These are phyloP conservation scores for Neopestalotiopsis clavispora DNA, from an alignment of 2,329 filamentous ascomycete genomes.

Conservation along the genomic window DNA sequence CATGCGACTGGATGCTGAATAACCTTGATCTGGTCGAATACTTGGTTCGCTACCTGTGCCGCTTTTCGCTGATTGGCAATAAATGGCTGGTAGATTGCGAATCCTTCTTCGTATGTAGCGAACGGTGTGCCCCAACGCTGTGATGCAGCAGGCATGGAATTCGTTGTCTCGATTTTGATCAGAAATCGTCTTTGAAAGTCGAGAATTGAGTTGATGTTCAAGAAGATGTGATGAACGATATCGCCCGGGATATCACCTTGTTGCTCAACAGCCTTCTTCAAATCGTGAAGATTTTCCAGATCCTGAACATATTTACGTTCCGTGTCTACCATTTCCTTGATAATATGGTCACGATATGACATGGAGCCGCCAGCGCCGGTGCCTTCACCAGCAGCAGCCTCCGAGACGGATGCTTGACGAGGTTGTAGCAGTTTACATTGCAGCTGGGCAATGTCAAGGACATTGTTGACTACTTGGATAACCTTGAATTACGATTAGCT, in stretches of 20 bases:
- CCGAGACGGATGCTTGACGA: constrained; percentile 44
- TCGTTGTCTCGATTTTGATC: constrained; percentile 94
- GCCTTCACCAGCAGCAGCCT: constrained; percentile 52
- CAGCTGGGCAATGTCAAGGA: constrained; percentile 84
- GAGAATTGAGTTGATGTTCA: constrained; percentile 92
- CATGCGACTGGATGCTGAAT: constrained; percentile 82
- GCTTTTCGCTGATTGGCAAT: constrained; percentile 96
- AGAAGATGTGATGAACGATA: constrained; percentile 89
- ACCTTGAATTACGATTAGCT: constrained; percentile 55
- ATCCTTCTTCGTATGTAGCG: constrained; percentile 80
- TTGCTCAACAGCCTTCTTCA: constrained; percentile 89
- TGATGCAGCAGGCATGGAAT: constrained; percentile 74
- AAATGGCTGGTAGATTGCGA: constrained; percentile 94
- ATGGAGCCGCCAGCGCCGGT: constrained; percentile 53
- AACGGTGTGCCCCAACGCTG: constrained; percentile 98
- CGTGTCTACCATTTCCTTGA: constrained; percentile 90
- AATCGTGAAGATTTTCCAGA: constrained; percentile 87
- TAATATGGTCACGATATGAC: constrained; percentile 81
- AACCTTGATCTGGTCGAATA: constrained; percentile 84
- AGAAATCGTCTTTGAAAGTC: constrained; percentile 96
- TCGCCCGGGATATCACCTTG: constrained; percentile 89
- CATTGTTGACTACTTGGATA: constrained; percentile 88
- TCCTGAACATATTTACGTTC: constrained; percentile 98
- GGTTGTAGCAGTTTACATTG: constrained; percentile 73
- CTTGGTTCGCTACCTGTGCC: constrained; percentile 79